A percentile compares a stretch with the other conserved stretches of the same genome.
Evolutionary conservation across 352 stramenopile species (phyloP).

Genomic region (Phytophthora aleatoria): DNA sequence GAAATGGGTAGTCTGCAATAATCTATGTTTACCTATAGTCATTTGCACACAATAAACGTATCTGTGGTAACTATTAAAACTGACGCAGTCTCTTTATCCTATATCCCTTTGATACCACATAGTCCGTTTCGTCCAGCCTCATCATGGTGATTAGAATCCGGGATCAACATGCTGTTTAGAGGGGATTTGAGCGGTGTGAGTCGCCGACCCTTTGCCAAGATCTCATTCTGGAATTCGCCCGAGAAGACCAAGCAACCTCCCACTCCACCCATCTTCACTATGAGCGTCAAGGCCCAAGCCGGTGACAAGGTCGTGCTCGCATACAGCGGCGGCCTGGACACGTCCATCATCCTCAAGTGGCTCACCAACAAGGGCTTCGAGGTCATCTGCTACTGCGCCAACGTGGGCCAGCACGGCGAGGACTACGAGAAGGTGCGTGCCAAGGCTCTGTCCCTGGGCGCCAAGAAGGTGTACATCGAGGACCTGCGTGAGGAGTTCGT

Average conservation of each 20-base stretch:
- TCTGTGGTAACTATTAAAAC: background rate
- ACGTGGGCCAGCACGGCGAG: conserved; percentile 97
- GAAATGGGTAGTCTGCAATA: background rate
- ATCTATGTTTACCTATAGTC: background rate
- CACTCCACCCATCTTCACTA: conserved; percentile 27
- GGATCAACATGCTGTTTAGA: conserved; percentile 40
- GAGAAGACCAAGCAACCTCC: conserved; percentile 25
- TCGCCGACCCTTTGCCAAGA: conserved; percentile 22
- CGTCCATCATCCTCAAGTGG: conserved; percentile 99
- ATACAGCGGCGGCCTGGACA: conserved; percentile 98
- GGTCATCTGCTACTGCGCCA: conserved; percentile 99
- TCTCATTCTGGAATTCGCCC: conserved; percentile 49
- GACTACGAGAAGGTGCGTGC: conserved; percentile 95
- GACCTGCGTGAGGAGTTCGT: conserved; percentile 99
- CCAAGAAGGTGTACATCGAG: conserved; percentile 93
- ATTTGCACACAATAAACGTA: background rate
- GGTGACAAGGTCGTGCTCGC: conserved; percentile 95
- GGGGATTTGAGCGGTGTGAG: conserved; percentile 8
- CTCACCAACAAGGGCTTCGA: conserved; percentile 98
- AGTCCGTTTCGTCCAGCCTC: conserved; percentile 24
- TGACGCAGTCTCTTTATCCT: background rate
- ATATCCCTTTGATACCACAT: background rate
- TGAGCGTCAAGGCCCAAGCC: conserved; percentile 74
- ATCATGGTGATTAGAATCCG: conserved; percentile 32
- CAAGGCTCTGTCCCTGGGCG: conserved; percentile 85